These are phyloP conservation scores for Tubosaeta sp. DNA, from an alignment of 768 basidiomycete species.

Conservation along the genomic window DNA sequence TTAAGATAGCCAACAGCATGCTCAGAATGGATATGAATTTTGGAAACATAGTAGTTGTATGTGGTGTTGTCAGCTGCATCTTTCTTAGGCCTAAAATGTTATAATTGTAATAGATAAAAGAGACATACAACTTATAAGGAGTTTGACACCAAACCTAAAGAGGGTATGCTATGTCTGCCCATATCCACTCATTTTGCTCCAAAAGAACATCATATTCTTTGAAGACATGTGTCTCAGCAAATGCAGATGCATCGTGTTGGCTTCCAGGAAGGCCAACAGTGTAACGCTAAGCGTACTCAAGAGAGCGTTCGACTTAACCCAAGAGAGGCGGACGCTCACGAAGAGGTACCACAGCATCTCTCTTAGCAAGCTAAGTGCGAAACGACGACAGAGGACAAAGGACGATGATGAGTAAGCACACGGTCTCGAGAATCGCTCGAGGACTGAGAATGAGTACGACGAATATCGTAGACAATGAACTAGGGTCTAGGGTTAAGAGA, in stretches of 20 bases:
- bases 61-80: not conserved
- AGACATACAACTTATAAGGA: conserved; percentile 15
- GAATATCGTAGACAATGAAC: too few relatives aligned
- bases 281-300: too few relatives aligned
- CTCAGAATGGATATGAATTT: conserved; percentile 29
- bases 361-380: too few relatives aligned
- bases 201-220: conserved; percentile 1
- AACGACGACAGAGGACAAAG: too few relatives aligned
- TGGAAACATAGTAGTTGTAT: conserved; percentile 35
- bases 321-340: too few relatives aligned
- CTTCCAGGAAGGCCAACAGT: conserved; percentile 31
- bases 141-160: conserved; percentile 27
- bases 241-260: conserved; percentile 32
- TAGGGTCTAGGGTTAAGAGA: too few relatives aligned
- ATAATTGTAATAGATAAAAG: not conserved
- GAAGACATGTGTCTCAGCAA: conserved; percentile 23
- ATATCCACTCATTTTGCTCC: conserved; percentile 28
- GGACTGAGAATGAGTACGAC: too few relatives aligned
- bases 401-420: too few relatives aligned
- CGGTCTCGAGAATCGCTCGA: too few relatives aligned
- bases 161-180: conserved; percentile 40
- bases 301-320: too few relatives aligned
- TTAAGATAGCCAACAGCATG: conserved; percentile 40
- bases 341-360: too few relatives aligned
- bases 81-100: conserved; percentile 4